phyloP scores from a whole-genome alignment of 2,329 filamentous ascomycete genomes.

The Whalleya microplaca region DNA sequence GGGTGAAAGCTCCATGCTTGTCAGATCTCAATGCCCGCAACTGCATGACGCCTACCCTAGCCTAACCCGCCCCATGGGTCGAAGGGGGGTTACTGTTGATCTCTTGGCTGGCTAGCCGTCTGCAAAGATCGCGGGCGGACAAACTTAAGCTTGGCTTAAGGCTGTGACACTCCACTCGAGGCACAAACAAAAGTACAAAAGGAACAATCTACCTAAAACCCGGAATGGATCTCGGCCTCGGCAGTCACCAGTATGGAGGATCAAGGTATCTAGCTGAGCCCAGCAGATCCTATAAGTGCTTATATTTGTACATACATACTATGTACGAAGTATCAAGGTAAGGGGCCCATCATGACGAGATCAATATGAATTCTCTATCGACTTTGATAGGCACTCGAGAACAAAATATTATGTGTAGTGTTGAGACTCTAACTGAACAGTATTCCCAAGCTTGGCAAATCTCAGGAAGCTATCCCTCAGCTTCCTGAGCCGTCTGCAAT shows the following conservation, averaged over 20 bases:
- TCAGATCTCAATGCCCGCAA: not conserved
- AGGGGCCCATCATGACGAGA: too few relatives aligned
- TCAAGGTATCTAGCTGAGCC: not conserved
- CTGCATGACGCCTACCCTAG: constrained; percentile 1
- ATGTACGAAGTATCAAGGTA: too few relatives aligned
- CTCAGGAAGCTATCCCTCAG: too few relatives aligned
- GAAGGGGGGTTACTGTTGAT: constrained; percentile 17
- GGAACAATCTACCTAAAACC: not conserved
- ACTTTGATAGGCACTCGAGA: too few relatives aligned
- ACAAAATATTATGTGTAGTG: too few relatives aligned
- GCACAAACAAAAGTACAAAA: too few relatives aligned
- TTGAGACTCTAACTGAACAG: too few relatives aligned
- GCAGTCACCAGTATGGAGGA: not conserved
- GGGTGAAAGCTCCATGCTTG: not conserved
- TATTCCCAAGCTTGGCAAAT: too few relatives aligned
- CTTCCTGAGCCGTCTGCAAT: too few relatives aligned
- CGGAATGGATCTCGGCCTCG: not conserved
- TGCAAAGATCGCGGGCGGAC: constrained; percentile 13
- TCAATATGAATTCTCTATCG: too few relatives aligned
- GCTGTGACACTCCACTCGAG: not conserved
- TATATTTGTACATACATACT: not conserved
- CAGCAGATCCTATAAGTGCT: not conserved
- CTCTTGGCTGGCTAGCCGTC: constrained; percentile 17
- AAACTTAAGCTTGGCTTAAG: constrained; percentile 5
- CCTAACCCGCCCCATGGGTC: constrained; percentile 5